Conservation (phyloP, 108 stramenopile genomes). For the Skeletonema potamos region DNA sequence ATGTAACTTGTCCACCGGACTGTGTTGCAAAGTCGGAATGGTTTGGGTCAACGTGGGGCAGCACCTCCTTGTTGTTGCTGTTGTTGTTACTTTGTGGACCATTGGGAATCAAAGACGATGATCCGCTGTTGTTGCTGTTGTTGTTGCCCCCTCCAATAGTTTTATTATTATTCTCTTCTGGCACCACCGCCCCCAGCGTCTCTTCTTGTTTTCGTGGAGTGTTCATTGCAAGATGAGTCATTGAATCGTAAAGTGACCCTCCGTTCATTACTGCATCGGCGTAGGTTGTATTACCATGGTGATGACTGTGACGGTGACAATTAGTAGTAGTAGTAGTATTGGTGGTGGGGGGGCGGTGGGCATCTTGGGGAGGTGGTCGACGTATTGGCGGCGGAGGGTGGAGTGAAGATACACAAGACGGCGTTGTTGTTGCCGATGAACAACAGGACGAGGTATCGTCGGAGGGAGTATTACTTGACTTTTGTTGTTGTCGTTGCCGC, state of each 20-base stretch:
- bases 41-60: neutral
- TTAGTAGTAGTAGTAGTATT: no score
- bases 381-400: neutral
- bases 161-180: no score
- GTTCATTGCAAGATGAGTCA: neutral
- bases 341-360: no score
- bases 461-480: no score
- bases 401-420: no score
- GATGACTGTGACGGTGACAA: neutral
- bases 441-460: no score
- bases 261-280: neutral
- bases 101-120: no score
- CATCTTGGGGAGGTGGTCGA: neutral
- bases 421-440: no score
- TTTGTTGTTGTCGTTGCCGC: no score
- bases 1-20: neutral
- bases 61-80: neutral
- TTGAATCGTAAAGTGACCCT: neutral
- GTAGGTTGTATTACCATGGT: neutral
- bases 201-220: neutral
- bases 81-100: neutral
- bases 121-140: neutral
- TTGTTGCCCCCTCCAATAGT: neutral
- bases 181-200: neutral
- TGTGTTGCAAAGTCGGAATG: neutral